These are phyloP conservation scores for Jacaranda copaia DNA, from an alignment of 257 asterid genomes.

Conservation along the genomic window DNA sequence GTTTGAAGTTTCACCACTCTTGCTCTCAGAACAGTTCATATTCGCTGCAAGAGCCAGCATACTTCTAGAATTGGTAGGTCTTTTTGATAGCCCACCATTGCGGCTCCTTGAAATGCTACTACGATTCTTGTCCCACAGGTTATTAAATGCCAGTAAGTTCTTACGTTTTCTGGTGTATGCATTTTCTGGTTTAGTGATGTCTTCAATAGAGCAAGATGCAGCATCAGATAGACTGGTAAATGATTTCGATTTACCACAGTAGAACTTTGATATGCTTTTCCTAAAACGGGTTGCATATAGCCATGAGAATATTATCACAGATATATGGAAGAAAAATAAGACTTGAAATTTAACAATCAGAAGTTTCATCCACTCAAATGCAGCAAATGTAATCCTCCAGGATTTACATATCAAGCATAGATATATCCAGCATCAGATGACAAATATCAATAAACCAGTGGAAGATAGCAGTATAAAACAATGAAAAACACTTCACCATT, in stretches of 20 bases:
- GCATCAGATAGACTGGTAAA: conserved; percentile 72
- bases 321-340: conserved; percentile 12
- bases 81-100: conserved; percentile 60
- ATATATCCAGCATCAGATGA: neutral
- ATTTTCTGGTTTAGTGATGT: conserved; percentile 69
- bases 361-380: conserved; percentile 5
- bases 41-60: conserved; percentile 54
- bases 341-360: neutral
- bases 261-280: conserved; percentile 54
- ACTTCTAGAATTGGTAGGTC: conserved; percentile 63
- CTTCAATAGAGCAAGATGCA: conserved; percentile 60
- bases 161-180: conserved; percentile 73
- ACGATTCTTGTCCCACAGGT: conserved; percentile 59
- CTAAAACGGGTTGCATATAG: conserved; percentile 34
- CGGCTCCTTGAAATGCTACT: conserved; percentile 43
- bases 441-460: conserved; percentile 7
- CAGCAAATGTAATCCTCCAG: neutral
- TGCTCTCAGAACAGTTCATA: conserved; percentile 54
- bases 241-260: conserved; percentile 55
- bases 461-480: neutral
- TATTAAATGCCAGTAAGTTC: conserved; percentile 66
- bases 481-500: neutral
- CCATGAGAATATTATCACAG: conserved; percentile 25
- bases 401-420: neutral
- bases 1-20: conserved; percentile 59